Base-by-base conservation (phyloP, 352 stramenopile genomes). In the Pythium phragmiticola region DNA sequence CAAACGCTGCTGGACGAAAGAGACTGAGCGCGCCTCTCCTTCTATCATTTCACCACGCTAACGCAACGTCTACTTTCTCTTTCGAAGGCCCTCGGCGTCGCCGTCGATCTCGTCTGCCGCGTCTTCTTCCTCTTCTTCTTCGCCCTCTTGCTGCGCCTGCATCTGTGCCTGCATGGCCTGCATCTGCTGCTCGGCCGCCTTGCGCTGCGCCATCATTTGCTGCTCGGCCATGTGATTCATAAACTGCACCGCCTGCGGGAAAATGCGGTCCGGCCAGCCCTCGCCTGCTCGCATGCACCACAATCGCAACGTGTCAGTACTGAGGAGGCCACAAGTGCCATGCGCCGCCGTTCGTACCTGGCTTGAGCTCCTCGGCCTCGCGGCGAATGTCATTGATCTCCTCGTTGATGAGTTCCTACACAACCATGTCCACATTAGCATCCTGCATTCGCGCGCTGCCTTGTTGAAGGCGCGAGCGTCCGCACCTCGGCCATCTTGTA, bases 211-310 rank as follows among this genome's bases (percentile, higher is more conserved):
- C 41, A 80, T 82, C 79, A 89, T 91, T 74, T 94, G 86, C 71
- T 94, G 86, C 60, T 94, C 86, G 12, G 82, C 81, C 60, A 94
- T 82, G 70, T 92, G 86, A 45, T 91, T 94, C 83, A 94, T 89
- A 74, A 92, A 94, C 75, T 92, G 83, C 68, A 94, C 86, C 19
- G 86, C 86, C 74, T 94, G 83, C 21, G 86, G 82, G 74, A 94
- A 94, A 54, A 94, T 94, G 73, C 85, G 88, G 73, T 94, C 86
- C 19, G 83, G 80, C 86, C 86, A 94, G 55, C 83, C 83, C 69
- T 94, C 83, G 61, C 82, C 83, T 92, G 37, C 13, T 17, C 12
- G 33, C 17, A 54, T 21, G 14, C 42, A 37, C 13, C 26, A 54
- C 23, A 28, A 12, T 9, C n/a, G 21, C 23, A 14, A 51, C 17